Evolutionary conservation across 1,284 basidiomycete genomes (phyloP).

Genomic region (Chalciporus piperatoides): DNA sequence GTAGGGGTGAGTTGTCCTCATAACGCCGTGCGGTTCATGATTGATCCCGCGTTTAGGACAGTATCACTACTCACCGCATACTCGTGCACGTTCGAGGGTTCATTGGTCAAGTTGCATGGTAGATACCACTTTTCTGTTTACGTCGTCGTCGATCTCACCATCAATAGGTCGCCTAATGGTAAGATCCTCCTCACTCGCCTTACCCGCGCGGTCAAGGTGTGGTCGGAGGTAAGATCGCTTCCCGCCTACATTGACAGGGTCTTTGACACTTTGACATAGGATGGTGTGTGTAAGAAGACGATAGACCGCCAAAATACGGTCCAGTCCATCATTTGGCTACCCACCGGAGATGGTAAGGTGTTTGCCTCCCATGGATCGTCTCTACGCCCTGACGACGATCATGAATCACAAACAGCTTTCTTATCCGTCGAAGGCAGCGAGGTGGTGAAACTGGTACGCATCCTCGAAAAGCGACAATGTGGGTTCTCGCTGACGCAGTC

Average conservation of each 20-base stretch:
- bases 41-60: conserved; percentile 41
- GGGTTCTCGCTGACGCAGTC: conserved; percentile 16
- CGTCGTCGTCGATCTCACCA: conserved; percentile 14
- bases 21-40: conserved; percentile 7
- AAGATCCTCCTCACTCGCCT: conserved; percentile 63
- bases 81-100: conserved; percentile 73
- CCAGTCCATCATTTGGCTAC: conserved; percentile 71
- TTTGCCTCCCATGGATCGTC: conserved; percentile 10
- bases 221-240: conserved; percentile 56
- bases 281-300: conserved; percentile 67
- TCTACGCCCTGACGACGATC: conserved; percentile 11
- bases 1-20: conserved; percentile 49
- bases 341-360: conserved; percentile 54
- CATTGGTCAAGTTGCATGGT: conserved; percentile 79
- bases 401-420: conserved; percentile 39
- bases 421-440: conserved; percentile 53
- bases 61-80: conserved; percentile 56
- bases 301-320: conserved; percentile 61
- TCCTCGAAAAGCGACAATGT: conserved; percentile 5
- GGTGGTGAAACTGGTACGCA: conserved; percentile 46
- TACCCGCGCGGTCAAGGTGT: conserved; percentile 68
- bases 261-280: conserved; percentile 38
- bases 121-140: conserved; percentile 7
- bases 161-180: conserved; percentile 62
- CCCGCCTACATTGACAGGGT: conserved; percentile 5